Evolutionary conservation across 164 flowering plant species (phyloP).

Genomic region (Tetracentron sinense): DNA sequence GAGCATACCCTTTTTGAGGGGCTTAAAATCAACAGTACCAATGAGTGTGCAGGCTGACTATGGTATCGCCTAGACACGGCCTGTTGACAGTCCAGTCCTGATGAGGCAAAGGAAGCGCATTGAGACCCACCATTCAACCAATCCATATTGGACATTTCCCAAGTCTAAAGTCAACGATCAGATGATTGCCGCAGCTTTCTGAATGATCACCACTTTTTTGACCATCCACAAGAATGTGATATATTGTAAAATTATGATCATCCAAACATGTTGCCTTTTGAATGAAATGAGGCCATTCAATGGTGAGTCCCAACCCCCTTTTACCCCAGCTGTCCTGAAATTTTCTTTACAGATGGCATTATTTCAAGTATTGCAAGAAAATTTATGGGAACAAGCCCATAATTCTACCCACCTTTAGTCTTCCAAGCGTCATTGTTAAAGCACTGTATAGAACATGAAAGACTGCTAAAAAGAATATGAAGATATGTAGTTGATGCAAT

Average conservation of each 20-base stretch:
- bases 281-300: too few relatives aligned
- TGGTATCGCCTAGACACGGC: background rate
- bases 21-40: background rate
- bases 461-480: slow-evolving; percentile 89
- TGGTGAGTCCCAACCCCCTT: background rate
- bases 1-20: background rate
- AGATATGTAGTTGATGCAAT: slow-evolving; percentile 89
- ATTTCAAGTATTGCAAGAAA: slow-evolving; percentile 1
- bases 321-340: background rate
- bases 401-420: slow-evolving; percentile 65
- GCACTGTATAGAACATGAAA: slow-evolving; percentile 74
- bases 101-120: too few relatives aligned
- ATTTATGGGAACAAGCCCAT: background rate
- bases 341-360: background rate
- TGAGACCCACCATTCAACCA: too few relatives aligned
- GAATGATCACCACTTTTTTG: background rate
- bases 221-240: background rate
- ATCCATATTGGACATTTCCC: background rate
- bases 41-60: background rate
- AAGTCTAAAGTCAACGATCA: background rate
- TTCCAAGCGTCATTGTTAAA: slow-evolving; percentile 82
- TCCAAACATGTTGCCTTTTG: too few relatives aligned
- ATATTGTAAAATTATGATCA: background rate
- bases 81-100: too few relatives aligned
- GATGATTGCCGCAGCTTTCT: background rate